These are phyloP conservation scores for Serpula lacrymans DNA, from an alignment of 768 basidiomycete genomes.

Conservation along the genomic window DNA sequence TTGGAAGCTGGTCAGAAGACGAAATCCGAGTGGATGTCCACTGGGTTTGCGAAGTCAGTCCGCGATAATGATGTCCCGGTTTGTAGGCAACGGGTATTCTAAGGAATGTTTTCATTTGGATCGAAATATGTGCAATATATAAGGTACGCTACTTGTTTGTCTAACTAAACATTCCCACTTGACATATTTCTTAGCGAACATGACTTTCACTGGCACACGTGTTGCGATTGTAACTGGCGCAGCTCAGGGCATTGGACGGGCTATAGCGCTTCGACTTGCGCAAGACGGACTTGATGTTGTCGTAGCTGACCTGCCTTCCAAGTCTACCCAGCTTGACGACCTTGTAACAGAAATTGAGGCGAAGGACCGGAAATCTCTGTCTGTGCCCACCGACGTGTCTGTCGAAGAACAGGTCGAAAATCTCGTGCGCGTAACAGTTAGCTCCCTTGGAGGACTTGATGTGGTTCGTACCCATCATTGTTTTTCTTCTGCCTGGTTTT, in stretches of 20 bases:
- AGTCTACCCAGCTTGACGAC: constrained; percentile 12
- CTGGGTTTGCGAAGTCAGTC: too few relatives aligned
- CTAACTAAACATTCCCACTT: too few relatives aligned
- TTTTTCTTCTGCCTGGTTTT: not conserved
- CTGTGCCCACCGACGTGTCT: constrained; percentile 26
- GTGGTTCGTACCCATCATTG: constrained; percentile 19
- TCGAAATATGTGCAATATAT: too few relatives aligned
- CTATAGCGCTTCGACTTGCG: constrained; percentile 28
- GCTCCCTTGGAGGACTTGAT: constrained; percentile 25
- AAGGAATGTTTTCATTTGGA: too few relatives aligned
- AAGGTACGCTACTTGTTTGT: too few relatives aligned
- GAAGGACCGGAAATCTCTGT: constrained; percentile 16
- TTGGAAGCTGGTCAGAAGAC: too few relatives aligned
- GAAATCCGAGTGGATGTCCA: too few relatives aligned
- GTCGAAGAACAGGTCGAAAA: constrained; percentile 23
- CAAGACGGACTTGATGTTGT: constrained; percentile 31
- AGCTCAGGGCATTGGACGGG: constrained; percentile 32
- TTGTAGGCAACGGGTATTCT: too few relatives aligned
- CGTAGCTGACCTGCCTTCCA: constrained; percentile 23
- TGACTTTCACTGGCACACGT: not conserved
- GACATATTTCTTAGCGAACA: too few relatives aligned
- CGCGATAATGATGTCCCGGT: too few relatives aligned
- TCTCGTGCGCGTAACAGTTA: constrained; percentile 23
- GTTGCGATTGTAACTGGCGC: constrained; percentile 28
- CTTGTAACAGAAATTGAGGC: constrained; percentile 22